Evolutionary conservation across 2,329 filamentous ascomycete genomes (phyloP), one percentile per base, ranked within the genome.

Genomic region (Calonectria hongkongensis): DNA sequence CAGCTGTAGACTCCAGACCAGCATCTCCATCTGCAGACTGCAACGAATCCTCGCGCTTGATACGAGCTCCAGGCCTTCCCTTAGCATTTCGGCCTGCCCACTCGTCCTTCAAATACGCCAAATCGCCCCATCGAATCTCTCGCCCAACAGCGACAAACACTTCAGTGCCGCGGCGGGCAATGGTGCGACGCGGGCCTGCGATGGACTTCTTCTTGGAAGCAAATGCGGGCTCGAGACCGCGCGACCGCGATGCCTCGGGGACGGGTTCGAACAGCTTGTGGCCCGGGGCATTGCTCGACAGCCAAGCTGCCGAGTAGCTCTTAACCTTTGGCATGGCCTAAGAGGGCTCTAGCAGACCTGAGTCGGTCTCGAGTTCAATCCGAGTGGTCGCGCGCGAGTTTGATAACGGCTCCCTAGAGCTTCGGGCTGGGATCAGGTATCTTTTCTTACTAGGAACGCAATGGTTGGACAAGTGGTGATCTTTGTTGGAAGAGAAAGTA

Each of bases 91-190:
- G 81, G 25, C 76, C 79, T 27, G 81, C 73, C 84, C 84, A 86
- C 63, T 81, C 82, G 73, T 92, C 94, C 86, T 97, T 98, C 80
- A 98, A 84, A 72, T 93, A 91, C 65, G 92, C 91, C 68, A 99
- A 86, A 84, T 98, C 95, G 12, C 94, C 93, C 95, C 97, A 99
- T 83, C 96, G 90, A 73, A 99, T 94, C 84, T 98, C 95, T 79
- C 94, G 96, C 62, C 96, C 96, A 48, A 94, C 92, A 25, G 95
- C 96, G 15, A 95, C 92, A 82, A 98, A 98, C 12, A 98, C 87
- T 80, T 99, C 96, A 1, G 94, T 95, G 18, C 94, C 95, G 72
- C 96, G 89, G 63, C 91, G 92, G 12, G 95, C 96, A 79, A 98
- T 93, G 0, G 92, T 95, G 75, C 91, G 85, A 70, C 88, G 87